Evolutionary conservation across 1,284 basidiomycete species (phyloP).

Genomic region (Sporisorium sorghi): DNA sequence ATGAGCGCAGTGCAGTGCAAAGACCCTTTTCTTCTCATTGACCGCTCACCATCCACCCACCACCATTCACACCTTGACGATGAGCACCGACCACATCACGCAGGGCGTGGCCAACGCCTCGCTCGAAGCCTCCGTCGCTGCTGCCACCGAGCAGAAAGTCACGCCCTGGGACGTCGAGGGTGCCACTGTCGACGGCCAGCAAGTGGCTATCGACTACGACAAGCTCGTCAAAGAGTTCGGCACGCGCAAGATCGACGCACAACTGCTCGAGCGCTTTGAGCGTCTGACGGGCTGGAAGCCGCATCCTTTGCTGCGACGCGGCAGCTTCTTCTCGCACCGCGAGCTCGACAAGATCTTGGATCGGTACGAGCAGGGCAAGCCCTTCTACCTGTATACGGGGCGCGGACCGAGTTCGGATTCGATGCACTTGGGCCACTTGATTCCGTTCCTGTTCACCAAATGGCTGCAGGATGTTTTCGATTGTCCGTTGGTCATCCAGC

Average conservation of each 20-base stretch:
- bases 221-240: slow-evolving; percentile 95
- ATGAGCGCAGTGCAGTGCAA: background rate
- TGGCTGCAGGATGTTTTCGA: slow-evolving; percentile 98
- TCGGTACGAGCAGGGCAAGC: slow-evolving; percentile 94
- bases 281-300: slow-evolving; percentile 87
- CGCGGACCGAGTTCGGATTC: slow-evolving; percentile 95
- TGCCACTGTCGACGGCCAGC: slow-evolving; percentile 89
- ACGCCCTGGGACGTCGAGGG: slow-evolving; percentile 99
- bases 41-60: no score
- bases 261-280: slow-evolving; percentile 89
- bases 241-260: slow-evolving; percentile 82
- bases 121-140: slow-evolving; percentile 39
- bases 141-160: slow-evolving; percentile 77
- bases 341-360: slow-evolving; percentile 94
- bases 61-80: no score
- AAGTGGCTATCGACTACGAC: slow-evolving; percentile 82
- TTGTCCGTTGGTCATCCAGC: slow-evolving; percentile 91
- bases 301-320: slow-evolving; percentile 89
- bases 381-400: slow-evolving; percentile 98
- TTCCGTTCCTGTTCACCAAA: slow-evolving; percentile 98
- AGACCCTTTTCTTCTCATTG: slow-evolving; percentile 33
- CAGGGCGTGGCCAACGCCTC: slow-evolving; percentile 51
- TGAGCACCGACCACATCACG: slow-evolving; percentile 50
- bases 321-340: slow-evolving; percentile 97
- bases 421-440: slow-evolving; percentile 97